phyloP scores from a whole-genome alignment of 768 basidiomycete genomes.

The Asterophora parasitica region DNA sequence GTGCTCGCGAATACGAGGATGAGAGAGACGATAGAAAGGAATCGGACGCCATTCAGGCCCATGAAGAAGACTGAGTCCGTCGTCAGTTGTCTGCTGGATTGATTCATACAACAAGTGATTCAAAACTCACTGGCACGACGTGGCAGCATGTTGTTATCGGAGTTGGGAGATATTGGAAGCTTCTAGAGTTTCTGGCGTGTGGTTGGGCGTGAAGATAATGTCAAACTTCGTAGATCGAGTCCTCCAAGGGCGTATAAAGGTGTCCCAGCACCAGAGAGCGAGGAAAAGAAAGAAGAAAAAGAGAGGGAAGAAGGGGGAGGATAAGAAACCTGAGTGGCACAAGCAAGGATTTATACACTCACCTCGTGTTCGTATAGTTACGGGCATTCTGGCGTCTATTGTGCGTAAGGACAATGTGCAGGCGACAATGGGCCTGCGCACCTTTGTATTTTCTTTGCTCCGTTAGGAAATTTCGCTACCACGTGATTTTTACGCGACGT shows the following conservation, averaged over 20 bases:
- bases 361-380: conserved; percentile 1
- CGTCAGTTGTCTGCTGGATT: background rate
- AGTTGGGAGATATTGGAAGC: conserved; percentile 1
- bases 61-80: conserved; percentile 46
- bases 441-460: background rate
- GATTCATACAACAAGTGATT: no score
- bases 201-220: conserved; percentile 12
- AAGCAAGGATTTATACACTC: conserved; percentile 10
- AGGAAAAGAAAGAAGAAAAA: conserved; percentile 19
- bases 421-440: conserved; percentile 16
- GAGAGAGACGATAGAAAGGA: conserved; percentile 72
- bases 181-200: conserved; percentile 1
- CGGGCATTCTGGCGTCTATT: conserved; percentile 8
- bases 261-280: conserved; percentile 30
- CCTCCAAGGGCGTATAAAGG: conserved; percentile 13
- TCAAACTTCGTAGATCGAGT: conserved; percentile 5
- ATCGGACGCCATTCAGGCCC: conserved; percentile 72
- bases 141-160: conserved; percentile 23
- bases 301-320: conserved; percentile 5
- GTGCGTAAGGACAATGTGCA: conserved; percentile 13
- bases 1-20: conserved; percentile 78
- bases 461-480: background rate
- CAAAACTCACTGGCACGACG: conserved; percentile 28
- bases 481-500: conserved; percentile 11
- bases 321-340: conserved; percentile 1